Conservation (phyloP, 163 green algal species). For the Smithsoniella earleae region DNA sequence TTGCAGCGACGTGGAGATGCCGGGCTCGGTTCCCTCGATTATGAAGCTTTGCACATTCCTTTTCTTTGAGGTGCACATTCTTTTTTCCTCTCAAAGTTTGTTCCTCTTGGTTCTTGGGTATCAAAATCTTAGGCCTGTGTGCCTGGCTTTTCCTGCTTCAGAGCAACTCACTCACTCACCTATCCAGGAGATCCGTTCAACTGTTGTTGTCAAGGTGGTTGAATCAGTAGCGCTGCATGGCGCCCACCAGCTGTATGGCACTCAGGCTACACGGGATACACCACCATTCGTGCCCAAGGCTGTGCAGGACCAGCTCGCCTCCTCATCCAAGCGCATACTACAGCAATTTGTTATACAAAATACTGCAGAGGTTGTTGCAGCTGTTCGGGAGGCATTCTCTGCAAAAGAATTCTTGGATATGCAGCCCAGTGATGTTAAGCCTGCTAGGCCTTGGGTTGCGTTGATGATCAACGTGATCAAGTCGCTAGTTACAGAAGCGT, state of each 20-base stretch:
- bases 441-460: neutral
- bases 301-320: constrained; percentile 8
- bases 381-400: neutral
- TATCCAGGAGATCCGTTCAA: constrained; percentile 2
- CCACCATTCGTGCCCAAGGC: constrained; percentile 29
- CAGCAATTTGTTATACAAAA: constrained; percentile 12
- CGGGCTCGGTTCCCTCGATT: neutral
- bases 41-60: neutral
- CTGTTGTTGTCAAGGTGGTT: constrained; percentile 27
- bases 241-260: neutral
- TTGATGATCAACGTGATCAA: neutral
- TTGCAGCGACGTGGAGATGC: neutral
- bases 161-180: neutral
- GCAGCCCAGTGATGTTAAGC: neutral
- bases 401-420: neutral
- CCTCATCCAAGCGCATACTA: constrained; percentile 9
- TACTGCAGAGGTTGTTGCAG: neutral
- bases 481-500: neutral
- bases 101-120: too few relatives aligned
- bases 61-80: neutral
- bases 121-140: too few relatives aligned
- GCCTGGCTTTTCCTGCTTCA: neutral
- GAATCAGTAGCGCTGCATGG: constrained; percentile 14
- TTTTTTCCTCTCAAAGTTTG: too few relatives aligned
- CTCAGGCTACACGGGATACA: neutral